phyloP scores from a whole-genome alignment of 2,329 filamentous ascomycete species.

The Diaporthe ampelina region DNA sequence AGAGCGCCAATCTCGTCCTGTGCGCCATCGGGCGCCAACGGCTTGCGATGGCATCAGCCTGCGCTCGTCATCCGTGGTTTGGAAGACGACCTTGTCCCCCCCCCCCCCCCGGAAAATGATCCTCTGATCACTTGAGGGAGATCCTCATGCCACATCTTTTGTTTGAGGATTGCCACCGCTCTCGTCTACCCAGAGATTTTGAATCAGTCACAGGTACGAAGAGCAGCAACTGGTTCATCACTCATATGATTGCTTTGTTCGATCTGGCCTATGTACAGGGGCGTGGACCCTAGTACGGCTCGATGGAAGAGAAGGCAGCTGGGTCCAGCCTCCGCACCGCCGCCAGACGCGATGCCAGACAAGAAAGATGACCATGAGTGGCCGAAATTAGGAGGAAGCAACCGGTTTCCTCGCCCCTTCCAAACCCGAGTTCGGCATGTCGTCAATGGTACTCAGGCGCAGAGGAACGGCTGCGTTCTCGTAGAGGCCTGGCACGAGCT shows the following conservation, averaged over 20 bases:
- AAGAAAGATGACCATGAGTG: no score
- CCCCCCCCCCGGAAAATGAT: not conserved
- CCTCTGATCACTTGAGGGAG: not conserved
- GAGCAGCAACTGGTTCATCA: not conserved
- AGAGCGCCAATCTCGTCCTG: constrained; percentile 89
- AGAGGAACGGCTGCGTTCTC: not conserved
- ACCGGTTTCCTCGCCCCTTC: no score
- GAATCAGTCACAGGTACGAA: no score
- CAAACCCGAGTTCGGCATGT: no score
- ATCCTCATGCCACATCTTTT: no score
- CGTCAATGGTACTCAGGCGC: not conserved
- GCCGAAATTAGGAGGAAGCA: no score
- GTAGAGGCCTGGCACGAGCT: not conserved
- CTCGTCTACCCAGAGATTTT: no score
- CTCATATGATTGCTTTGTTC: constrained; percentile 32
- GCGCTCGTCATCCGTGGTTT: constrained; percentile 89
- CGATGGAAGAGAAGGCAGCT: constrained; percentile 12
- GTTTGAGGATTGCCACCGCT: no score
- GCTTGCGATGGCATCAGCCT: constrained; percentile 62
- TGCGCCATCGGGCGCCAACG: constrained; percentile 82
- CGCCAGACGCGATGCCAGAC: no score
- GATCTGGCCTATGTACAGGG: constrained; percentile 40
- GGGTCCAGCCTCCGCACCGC: not conserved
- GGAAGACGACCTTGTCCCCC: constrained; percentile 82
- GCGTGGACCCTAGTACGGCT: constrained; percentile 22